Conservation (phyloP, 2,329 filamentous ascomycete species). For the Zasmidium cellare region DNA sequence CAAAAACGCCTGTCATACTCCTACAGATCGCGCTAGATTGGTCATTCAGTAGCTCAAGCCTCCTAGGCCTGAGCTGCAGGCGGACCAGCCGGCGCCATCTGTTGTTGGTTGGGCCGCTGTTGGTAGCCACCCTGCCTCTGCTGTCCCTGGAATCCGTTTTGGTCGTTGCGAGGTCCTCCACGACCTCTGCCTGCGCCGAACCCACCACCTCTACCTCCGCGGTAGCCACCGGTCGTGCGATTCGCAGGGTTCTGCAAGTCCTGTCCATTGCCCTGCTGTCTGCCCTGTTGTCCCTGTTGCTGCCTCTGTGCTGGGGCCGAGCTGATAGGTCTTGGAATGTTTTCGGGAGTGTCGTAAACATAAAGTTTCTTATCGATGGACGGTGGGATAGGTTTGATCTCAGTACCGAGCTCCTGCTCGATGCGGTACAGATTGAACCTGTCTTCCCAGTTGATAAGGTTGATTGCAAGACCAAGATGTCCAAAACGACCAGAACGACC, state of each 20-base stretch:
- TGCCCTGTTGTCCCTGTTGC: slow-evolving; percentile 26
- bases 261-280: slow-evolving; percentile 36
- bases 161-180: slow-evolving; percentile 34
- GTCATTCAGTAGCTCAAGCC: slow-evolving; percentile 15
- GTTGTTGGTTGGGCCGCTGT: slow-evolving; percentile 28
- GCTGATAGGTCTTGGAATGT: slow-evolving; percentile 79
- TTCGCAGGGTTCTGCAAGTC: slow-evolving; percentile 37
- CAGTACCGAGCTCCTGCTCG: slow-evolving; percentile 92
- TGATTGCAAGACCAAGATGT: slow-evolving; percentile 95
- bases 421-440: slow-evolving; percentile 99
- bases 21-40: slow-evolving; percentile 25
- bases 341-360: slow-evolving; percentile 95
- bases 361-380: slow-evolving; percentile 97
- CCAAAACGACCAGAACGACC: slow-evolving; percentile 96
- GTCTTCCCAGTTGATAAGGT: slow-evolving; percentile 99
- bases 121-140: slow-evolving; percentile 32
- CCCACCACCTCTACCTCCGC: slow-evolving; percentile 34
- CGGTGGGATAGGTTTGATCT: slow-evolving; percentile 93
- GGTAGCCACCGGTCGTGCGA: slow-evolving; percentile 31
- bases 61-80: slow-evolving; percentile 31
- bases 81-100: slow-evolving; percentile 30
- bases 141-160: slow-evolving; percentile 33
- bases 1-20: slow-evolving; percentile 24
- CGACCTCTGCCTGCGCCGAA: slow-evolving; percentile 28
- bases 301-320: slow-evolving; percentile 45